Conservation (phyloP, 768 basidiomycete genomes). For the Tricholomella constricta region DNA sequence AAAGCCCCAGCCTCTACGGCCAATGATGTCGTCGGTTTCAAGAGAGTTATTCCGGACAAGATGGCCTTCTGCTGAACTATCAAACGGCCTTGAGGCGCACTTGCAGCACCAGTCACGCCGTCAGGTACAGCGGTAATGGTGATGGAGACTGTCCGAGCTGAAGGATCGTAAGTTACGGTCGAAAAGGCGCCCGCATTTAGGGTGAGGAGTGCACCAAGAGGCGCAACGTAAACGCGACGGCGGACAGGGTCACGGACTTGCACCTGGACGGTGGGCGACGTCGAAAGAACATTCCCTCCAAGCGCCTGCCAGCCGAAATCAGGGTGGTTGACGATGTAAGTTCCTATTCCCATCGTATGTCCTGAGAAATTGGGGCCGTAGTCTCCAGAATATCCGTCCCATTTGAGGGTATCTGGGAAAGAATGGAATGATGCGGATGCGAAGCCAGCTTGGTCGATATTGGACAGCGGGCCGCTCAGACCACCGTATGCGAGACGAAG, state of each 20-base stretch:
- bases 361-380: constrained; percentile 64
- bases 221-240: constrained; percentile 53
- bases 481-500: constrained; percentile 57
- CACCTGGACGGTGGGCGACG: constrained; percentile 44
- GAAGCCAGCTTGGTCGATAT: constrained; percentile 60
- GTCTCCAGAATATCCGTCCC: constrained; percentile 61
- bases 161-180: constrained; percentile 41
- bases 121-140: constrained; percentile 42
- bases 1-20: constrained; percentile 48
- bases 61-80: constrained; percentile 45
- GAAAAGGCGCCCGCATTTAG: constrained; percentile 57
- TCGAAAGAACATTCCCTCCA: constrained; percentile 48
- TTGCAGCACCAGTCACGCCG: constrained; percentile 41
- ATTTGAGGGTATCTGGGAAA: constrained; percentile 55
- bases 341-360: constrained; percentile 50
- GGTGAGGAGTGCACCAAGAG: constrained; percentile 45
- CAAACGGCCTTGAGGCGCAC: constrained; percentile 47
- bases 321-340: constrained; percentile 51
- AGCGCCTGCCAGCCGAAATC: constrained; percentile 66
- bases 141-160: constrained; percentile 37
- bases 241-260: constrained; percentile 49
- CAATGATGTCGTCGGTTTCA: constrained; percentile 42
- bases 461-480: constrained; percentile 51
- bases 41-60: constrained; percentile 36
- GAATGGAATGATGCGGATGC: constrained; percentile 63